A percentile compares a stretch with the other conserved stretches of the same genome.
phyloP scores from a whole-genome alignment of 257 asterid species.

The Ocimum tenuiflorum region DNA sequence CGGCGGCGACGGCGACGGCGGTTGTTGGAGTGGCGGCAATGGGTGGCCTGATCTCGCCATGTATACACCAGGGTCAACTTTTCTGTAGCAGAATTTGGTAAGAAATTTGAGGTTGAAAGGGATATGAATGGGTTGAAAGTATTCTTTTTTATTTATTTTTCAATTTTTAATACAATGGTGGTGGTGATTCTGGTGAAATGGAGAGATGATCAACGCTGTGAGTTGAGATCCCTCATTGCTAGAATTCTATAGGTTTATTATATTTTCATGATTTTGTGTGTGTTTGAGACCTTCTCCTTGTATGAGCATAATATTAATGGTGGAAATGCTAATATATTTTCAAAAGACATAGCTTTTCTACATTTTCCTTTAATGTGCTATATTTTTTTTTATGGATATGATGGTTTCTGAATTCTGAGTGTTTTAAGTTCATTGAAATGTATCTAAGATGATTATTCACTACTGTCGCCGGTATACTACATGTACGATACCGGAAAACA shows the following conservation, averaged over 20 bases:
- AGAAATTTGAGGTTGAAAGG: conserved; percentile 3
- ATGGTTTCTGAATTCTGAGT: too few species aligned
- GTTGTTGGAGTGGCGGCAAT: conserved; percentile 35
- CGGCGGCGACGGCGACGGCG: conserved; percentile 25
- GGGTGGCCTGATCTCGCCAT: conserved; percentile 84
- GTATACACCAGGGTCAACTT: conserved; percentile 62
- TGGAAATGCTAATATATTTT: conserved; percentile 16
- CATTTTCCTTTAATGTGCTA: background rate
- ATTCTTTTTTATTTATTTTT: background rate
- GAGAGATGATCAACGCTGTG: background rate
- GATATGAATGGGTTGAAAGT: background rate
- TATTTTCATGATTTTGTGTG: conserved; percentile 19
- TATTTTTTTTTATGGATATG: background rate
- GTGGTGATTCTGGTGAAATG: conserved; percentile 15
- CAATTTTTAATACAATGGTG: background rate
- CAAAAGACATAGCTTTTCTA: background rate
- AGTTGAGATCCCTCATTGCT: conserved; percentile 23
- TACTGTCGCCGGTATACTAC: too few species aligned
- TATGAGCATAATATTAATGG: conserved; percentile 8
- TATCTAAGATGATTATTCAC: too few species aligned
- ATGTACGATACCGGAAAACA: too few species aligned
- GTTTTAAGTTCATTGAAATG: background rate
- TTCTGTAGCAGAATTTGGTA: conserved; percentile 31
- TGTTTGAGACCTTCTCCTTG: conserved; percentile 17
- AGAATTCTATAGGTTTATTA: conserved; percentile 10